phyloP scores from a whole-genome alignment of 768 basidiomycete species.

The Russula brevipes region DNA sequence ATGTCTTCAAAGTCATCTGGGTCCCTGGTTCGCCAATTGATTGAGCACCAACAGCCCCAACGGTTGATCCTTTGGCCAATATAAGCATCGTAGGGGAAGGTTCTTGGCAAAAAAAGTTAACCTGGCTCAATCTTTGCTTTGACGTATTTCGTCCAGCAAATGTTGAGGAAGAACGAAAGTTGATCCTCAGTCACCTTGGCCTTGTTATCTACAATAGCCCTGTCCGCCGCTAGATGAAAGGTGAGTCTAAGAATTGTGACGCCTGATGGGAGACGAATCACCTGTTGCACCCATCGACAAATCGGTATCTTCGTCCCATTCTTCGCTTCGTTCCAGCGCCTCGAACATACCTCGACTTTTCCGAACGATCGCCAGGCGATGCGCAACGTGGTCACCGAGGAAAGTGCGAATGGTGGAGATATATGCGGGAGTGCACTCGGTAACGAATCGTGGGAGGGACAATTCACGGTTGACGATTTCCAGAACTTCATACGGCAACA shows the following conservation, averaged over 20 bases:
- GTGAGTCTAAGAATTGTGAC: not conserved
- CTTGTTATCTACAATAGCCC: slow-evolving; percentile 80
- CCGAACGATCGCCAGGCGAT: slow-evolving; percentile 61
- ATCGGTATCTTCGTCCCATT: slow-evolving; percentile 76
- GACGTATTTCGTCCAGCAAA: slow-evolving; percentile 88
- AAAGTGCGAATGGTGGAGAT: slow-evolving; percentile 64
- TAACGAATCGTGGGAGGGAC: slow-evolving; percentile 50
- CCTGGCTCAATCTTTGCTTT: slow-evolving; percentile 97
- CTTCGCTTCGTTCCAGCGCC: slow-evolving; percentile 64
- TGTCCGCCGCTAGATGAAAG: slow-evolving; percentile 49
- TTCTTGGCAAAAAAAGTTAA: slow-evolving; percentile 28
- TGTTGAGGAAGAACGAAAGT: slow-evolving; percentile 70
- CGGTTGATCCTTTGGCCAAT: slow-evolving; percentile 73
- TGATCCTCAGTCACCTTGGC: slow-evolving; percentile 84
- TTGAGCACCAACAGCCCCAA: slow-evolving; percentile 97
- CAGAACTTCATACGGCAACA: slow-evolving; percentile 84
- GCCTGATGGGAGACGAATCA: slow-evolving; percentile 28
- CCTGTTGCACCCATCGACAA: slow-evolving; percentile 70
- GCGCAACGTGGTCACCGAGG: slow-evolving; percentile 59
- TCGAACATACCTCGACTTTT: slow-evolving; percentile 76
- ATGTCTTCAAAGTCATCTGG: slow-evolving; percentile 99
- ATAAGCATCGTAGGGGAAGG: not conserved
- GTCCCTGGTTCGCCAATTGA: slow-evolving; percentile 99
- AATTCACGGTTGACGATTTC: slow-evolving; percentile 66
- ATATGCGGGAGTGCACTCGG: slow-evolving; percentile 68